Evolutionary conservation across 2,329 filamentous ascomycete species (phyloP), one percentile per base, ranked within the genome.

Genomic region (Elsinoe fawcettii): DNA sequence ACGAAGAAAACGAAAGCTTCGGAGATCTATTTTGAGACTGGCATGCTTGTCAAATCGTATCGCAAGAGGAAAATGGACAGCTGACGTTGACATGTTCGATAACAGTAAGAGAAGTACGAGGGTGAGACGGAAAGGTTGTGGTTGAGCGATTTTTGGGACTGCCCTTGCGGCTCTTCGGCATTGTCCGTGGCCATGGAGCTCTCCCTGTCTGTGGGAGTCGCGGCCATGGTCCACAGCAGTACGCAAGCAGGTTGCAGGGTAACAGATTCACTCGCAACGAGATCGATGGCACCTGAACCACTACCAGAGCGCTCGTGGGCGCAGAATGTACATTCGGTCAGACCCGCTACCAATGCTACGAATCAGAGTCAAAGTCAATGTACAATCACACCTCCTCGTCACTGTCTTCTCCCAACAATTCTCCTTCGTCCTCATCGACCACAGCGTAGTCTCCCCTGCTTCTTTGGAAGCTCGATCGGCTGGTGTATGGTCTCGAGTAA

Each of bases 341-440:
- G 3, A 12, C 18, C 14, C 9, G 46, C 25, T 32, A 51, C 27
- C 46, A 51, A 20, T 25, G 18, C 25, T 51, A 34, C 22, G 14
- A 27, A 51, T 46, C 41, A 51, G 23, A 51, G 9, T 25, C 12
- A 34, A 32, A 34, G 39, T 32, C n/a, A 22, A 16, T 32, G 20
- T 32, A 9, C 46, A 27, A 47, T 55, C 59, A 66, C 39, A 86
- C 87, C 60, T 96, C 92, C 67, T 96, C 90, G 63, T 96, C 92
- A 63, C 90, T 90, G 59, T 95, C 91, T 64, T 96, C 92, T 0
- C 93, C 93, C 34, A 99, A 74, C 63, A 99, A 75, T 75, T 97
- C 92, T 51, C 92, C 92, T 70, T 97, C 93, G 68, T 97, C 93
- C 53, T 93, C 88, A 66, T 95, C 90, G 54, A 96, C 90, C 66